A percentile compares a stretch with the other conserved stretches of the same genome.
Conservation (phyloP, 176 grass and related monocot species). For the Musa beccarii region DNA sequence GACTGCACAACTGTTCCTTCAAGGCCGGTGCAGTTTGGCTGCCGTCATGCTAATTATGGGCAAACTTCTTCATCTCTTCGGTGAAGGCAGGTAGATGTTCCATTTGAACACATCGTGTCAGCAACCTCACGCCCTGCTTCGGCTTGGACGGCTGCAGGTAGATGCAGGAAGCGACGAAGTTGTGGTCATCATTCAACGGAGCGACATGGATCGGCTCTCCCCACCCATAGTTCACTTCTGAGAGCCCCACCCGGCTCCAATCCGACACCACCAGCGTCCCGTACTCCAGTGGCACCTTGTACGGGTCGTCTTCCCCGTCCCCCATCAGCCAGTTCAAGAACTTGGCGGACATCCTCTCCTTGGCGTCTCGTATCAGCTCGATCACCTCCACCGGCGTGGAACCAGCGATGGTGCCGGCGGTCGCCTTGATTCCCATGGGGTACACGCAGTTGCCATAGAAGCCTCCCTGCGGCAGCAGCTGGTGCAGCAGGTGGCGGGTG, state of each 20-base stretch:
- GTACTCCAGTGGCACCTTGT: slow-evolving; percentile 45
- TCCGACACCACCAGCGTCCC: slow-evolving; percentile 54
- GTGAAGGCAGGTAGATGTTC: slow-evolving; percentile 41
- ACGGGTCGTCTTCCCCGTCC: slow-evolving; percentile 27
- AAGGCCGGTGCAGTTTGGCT: too few species aligned
- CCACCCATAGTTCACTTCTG: slow-evolving; percentile 59
- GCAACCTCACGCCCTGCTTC: slow-evolving; percentile 57
- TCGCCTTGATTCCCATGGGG: slow-evolving; percentile 30
- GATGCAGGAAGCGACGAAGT: slow-evolving; percentile 33
- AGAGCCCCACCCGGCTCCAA: slow-evolving; percentile 62
- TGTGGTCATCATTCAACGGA: slow-evolving; percentile 47
- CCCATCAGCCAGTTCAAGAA: slow-evolving; percentile 52
- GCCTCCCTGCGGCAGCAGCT: slow-evolving; percentile 39
- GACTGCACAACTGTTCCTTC: too few species aligned
- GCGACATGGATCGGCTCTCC: slow-evolving; percentile 49
- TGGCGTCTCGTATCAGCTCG: slow-evolving; percentile 38
- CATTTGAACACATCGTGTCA: slow-evolving; percentile 53
- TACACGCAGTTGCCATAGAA: slow-evolving; percentile 76
- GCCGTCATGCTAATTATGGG: too few species aligned
- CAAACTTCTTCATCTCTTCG: slow-evolving; percentile 47
- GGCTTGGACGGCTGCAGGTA: slow-evolving; percentile 45
- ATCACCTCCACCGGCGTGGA: slow-evolving; percentile 28
- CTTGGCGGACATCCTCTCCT: slow-evolving; percentile 23
- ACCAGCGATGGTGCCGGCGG: slow-evolving; percentile 27
- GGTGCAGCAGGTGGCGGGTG: slow-evolving; percentile 53